phyloP scores from a whole-genome alignment of 495 filamentous ascomycete genomes.

The Darksidea phi region DNA sequence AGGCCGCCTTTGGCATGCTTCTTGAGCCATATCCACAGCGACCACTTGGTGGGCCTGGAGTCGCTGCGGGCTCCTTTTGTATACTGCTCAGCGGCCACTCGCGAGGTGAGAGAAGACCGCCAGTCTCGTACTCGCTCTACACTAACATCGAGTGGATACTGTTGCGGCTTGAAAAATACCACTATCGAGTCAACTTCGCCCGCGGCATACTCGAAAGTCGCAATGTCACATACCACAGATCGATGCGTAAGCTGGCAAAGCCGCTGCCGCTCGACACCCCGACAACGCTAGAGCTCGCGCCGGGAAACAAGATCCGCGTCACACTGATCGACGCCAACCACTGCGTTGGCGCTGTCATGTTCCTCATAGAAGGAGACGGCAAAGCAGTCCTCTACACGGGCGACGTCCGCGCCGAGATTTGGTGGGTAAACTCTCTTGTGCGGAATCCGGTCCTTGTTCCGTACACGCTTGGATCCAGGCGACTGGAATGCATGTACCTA shows the following conservation, averaged over 20 bases:
- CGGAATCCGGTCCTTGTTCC: slow-evolving; percentile 74
- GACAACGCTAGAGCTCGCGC: slow-evolving; percentile 70
- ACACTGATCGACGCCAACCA: slow-evolving; percentile 92
- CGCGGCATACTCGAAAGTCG: slow-evolving; percentile 73
- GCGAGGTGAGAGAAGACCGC: slow-evolving; percentile 54
- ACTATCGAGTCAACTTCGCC: slow-evolving; percentile 75
- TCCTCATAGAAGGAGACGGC: slow-evolving; percentile 75
- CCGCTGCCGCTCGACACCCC: slow-evolving; percentile 83
- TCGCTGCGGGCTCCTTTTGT: slow-evolving; percentile 73
- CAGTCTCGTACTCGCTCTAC: slow-evolving; percentile 10
- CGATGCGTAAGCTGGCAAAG: slow-evolving; percentile 73
- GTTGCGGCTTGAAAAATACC: slow-evolving; percentile 70
- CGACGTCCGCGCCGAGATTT: slow-evolving; percentile 76
- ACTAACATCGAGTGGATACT: slow-evolving; percentile 50
- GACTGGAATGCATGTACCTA: slow-evolving; percentile 76
- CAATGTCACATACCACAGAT: slow-evolving; percentile 63
- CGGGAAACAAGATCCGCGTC: slow-evolving; percentile 65
- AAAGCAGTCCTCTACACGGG: slow-evolving; percentile 87
- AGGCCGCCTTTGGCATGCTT: slow-evolving; percentile 79
- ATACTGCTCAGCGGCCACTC: slow-evolving; percentile 84
- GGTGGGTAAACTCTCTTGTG: slow-evolving; percentile 65
- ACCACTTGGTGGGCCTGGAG: slow-evolving; percentile 84
- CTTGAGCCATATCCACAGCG: slow-evolving; percentile 89
- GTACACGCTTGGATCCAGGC: slow-evolving; percentile 65
- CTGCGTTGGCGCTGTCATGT: slow-evolving; percentile 90